phyloP scores from a whole-genome alignment of 768 basidiomycete species.

The Suillus sp. region DNA sequence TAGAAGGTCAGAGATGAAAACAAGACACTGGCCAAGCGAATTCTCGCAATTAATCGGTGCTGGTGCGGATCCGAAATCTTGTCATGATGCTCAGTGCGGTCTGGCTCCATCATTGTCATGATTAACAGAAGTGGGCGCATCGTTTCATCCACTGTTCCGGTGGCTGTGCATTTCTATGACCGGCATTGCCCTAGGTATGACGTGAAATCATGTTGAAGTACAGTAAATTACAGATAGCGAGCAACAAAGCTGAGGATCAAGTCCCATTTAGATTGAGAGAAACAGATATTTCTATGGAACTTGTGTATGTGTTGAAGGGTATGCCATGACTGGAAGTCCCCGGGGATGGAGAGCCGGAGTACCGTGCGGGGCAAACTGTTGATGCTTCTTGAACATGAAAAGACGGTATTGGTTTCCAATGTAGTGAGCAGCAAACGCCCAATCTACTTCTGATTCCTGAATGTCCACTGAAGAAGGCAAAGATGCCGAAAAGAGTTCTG shows the following conservation, averaged over 20 bases:
- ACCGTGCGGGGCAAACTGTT: constrained; percentile 24
- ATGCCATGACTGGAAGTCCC: constrained; percentile 2
- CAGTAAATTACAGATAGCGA: constrained; percentile 9
- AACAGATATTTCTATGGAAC: neutral
- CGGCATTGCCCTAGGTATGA: neutral
- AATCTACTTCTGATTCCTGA: constrained; percentile 27
- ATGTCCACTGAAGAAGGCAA: constrained; percentile 20
- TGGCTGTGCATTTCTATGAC: constrained; percentile 1
- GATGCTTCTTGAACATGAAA: constrained; percentile 33
- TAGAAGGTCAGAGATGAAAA: constrained; percentile 6
- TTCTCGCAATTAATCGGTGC: constrained; percentile 3
- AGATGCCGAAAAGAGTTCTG: constrained; percentile 19
- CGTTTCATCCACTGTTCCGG: neutral
- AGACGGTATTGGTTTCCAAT: constrained; percentile 35
- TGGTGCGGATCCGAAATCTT: constrained; percentile 6
- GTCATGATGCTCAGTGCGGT: constrained; percentile 1
- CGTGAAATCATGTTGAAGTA: neutral
- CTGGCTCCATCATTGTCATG: neutral
- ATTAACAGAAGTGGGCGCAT: constrained; percentile 3
- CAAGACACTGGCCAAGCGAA: neutral
- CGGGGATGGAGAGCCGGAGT: constrained; percentile 11
- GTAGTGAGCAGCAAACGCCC: constrained; percentile 31
- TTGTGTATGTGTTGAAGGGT: constrained; percentile 7
- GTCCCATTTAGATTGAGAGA: neutral
- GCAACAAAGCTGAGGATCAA: neutral